Evolutionary conservation across 176 grass and related monocot species (phyloP).

Genomic region (Juncus effusus): DNA sequence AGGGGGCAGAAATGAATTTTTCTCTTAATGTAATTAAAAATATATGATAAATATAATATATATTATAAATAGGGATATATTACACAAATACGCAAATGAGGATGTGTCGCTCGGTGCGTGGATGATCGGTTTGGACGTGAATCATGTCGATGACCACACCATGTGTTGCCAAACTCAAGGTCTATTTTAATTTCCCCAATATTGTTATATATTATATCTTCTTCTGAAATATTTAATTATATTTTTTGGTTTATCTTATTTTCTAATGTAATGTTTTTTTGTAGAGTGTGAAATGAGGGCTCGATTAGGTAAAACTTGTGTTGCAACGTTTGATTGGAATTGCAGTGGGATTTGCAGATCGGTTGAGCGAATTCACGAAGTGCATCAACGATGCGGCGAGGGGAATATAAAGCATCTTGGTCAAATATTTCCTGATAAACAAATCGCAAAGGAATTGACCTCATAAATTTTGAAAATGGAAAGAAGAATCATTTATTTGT

Average conservation of each 20-base stretch:
- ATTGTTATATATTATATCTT: neutral
- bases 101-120: conserved; percentile 79
- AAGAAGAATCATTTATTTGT: neutral
- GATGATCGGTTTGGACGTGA: conserved; percentile 72
- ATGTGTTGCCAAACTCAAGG: conserved; percentile 76
- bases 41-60: neutral
- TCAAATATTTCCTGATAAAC: conserved; percentile 13
- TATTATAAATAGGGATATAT: conserved; percentile 42
- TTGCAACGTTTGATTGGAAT: conserved; percentile 22
- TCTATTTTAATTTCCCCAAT: neutral
- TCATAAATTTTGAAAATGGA: conserved; percentile 1
- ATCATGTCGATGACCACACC: conserved; percentile 74
- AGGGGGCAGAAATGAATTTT: too few relatives aligned
- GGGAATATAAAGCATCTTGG: conserved; percentile 21
- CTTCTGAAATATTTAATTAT: neutral
- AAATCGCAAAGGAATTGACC: neutral
- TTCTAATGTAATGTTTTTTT: neutral
- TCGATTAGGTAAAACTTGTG: conserved; percentile 17
- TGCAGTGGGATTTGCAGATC: conserved; percentile 18
- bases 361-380: conserved; percentile 21
- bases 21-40: neutral
- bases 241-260: conserved; percentile 1
- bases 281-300: conserved; percentile 19
- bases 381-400: conserved; percentile 21
- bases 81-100: conserved; percentile 82